Evolutionary conservation across 768 basidiomycete genomes (phyloP).

Genomic region (Clavulina sp.): DNA sequence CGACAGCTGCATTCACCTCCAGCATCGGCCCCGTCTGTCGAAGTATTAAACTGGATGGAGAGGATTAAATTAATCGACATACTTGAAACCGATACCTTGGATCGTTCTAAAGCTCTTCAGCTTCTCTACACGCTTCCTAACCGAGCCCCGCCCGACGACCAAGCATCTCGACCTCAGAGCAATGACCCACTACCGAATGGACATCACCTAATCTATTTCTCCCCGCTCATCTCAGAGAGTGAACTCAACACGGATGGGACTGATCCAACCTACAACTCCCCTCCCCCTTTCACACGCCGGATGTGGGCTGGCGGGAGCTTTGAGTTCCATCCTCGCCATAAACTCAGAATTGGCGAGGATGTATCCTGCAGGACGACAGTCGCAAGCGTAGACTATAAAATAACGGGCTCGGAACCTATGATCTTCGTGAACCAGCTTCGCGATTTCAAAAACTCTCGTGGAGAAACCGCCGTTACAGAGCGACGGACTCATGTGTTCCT

Average conservation of each 20-base stretch:
- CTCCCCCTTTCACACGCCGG: slow-evolving; percentile 51
- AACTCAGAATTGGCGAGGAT: slow-evolving; percentile 35
- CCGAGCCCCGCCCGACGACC: neutral
- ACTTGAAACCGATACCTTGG: neutral
- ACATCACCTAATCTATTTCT: slow-evolving; percentile 62
- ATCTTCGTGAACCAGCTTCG: slow-evolving; percentile 58
- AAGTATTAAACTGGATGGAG: neutral
- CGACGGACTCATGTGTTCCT: slow-evolving; percentile 56
- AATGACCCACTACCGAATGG: slow-evolving; percentile 32
- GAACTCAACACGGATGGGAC: slow-evolving; percentile 50
- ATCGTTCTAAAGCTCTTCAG: slow-evolving; percentile 1
- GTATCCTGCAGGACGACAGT: slow-evolving; percentile 34
- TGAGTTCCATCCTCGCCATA: slow-evolving; percentile 21
- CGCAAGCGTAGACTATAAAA: slow-evolving; percentile 38
- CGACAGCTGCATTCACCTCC: neutral
- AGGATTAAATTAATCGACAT: no score
- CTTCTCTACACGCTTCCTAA: slow-evolving; percentile 6
- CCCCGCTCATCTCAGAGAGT: slow-evolving; percentile 40
- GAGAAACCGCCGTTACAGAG: slow-evolving; percentile 28
- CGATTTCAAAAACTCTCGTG: slow-evolving; percentile 21
- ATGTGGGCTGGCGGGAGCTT: slow-evolving; percentile 72
- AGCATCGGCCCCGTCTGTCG: neutral
- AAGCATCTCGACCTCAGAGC: neutral
- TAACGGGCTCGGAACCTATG: slow-evolving; percentile 42
- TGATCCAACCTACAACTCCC: slow-evolving; percentile 53